phyloP scores from a whole-genome alignment of 2,329 filamentous ascomycete genomes.

The Cadophora luteo-olivacea region DNA sequence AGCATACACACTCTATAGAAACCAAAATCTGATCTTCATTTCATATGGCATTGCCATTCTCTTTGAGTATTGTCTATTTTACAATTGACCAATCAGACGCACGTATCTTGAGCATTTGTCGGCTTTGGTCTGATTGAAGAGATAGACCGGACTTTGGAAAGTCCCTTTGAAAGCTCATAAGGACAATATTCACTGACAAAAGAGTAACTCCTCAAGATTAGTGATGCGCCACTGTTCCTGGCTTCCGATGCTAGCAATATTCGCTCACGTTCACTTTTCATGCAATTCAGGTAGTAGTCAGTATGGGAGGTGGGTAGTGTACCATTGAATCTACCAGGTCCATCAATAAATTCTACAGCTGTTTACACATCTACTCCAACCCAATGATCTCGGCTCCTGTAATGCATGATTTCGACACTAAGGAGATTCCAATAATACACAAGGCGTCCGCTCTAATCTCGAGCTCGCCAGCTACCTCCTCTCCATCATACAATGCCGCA shows the following conservation, averaged over 20 bases:
- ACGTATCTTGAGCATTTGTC: neutral
- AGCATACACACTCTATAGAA: conserved; percentile 16
- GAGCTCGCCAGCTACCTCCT: conserved; percentile 10
- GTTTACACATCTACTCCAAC: conserved; percentile 38
- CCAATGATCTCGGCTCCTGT: conserved; percentile 24
- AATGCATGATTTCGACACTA: conserved; percentile 34
- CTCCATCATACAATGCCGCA: conserved; percentile 25
- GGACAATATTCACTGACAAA: too few species aligned
- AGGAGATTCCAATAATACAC: conserved; percentile 38
- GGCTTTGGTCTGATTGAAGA: too few species aligned
- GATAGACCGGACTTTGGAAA: too few species aligned
- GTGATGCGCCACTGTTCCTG: neutral
- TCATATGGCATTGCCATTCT: neutral
- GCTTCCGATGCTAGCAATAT: neutral
- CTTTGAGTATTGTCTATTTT: neutral
- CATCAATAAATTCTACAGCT: conserved; percentile 40
- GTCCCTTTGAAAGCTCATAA: too few species aligned
- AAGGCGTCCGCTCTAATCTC: conserved; percentile 18
- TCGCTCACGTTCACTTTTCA: neutral
- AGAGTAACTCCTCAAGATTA: too few species aligned
- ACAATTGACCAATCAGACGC: neutral
- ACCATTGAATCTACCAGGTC: conserved; percentile 32
- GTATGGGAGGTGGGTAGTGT: conserved; percentile 28
- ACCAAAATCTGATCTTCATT: conserved; percentile 1
- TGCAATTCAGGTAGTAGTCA: neutral